phyloP scores from a whole-genome alignment of 805 yeast genomes.

The Saccharomyces kudriavzevii region DNA sequence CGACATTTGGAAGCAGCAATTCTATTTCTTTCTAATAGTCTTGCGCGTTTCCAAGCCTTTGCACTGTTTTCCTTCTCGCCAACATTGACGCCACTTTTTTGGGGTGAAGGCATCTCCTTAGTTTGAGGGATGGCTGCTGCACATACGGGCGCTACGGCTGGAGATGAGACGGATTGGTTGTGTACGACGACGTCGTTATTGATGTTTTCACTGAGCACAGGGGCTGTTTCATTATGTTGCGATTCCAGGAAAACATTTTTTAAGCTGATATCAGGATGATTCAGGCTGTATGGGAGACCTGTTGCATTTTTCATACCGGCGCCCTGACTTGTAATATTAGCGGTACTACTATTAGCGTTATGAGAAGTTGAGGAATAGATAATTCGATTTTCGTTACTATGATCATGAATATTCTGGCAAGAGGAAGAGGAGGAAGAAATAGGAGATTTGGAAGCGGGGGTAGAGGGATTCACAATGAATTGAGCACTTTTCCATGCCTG shows the following conservation, averaged over 20 bases:
- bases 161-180: neutral
- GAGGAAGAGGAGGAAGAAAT: slow-evolving; percentile 2
- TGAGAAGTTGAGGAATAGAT: neutral
- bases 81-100: neutral
- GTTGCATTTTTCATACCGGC: neutral
- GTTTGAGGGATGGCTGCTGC: neutral
- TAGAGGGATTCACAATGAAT: neutral
- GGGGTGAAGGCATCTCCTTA: neutral
- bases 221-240: neutral
- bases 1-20: slow-evolving; percentile 56
- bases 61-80: slow-evolving; percentile 30
- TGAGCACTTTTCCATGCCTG: neutral
- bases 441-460: slow-evolving; percentile 2
- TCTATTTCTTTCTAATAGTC: slow-evolving; percentile 48
- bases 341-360: neutral
- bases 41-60: slow-evolving; percentile 52
- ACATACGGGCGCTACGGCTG: neutral
- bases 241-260: neutral
- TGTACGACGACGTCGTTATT: neutral
- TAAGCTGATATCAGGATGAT: neutral
- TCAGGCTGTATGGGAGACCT: neutral
- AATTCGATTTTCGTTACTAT: neutral
- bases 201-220: neutral
- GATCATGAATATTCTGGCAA: neutral
- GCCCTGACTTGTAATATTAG: neutral